Evolutionary conservation across 192 early-diverging fungal genomes (phyloP), one percentile per base, ranked within the genome.

Genomic region (Backusella macrospora): DNA sequence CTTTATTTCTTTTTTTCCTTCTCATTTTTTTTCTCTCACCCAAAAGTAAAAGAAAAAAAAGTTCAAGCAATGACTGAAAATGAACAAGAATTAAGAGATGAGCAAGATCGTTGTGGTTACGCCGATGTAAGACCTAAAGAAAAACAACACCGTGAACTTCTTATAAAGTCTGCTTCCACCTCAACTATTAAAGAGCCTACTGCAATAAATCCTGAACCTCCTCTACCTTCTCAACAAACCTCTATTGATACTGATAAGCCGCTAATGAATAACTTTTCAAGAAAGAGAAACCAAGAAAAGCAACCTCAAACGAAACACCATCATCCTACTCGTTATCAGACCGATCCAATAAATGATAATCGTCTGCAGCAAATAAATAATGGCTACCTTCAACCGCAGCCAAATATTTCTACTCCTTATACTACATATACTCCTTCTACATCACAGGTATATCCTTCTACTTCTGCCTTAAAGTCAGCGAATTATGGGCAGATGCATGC

Each of bases 21-120:
- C 45, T 46, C 29, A 34, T 34, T 34, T 34, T 34, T 34, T 34
- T 14, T 46, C 13, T 46, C 14, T 46, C 45, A 46, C 45, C 10
- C 4, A 46, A 14, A 46, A 14, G 4, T 4, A 18, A 49, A 55
- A 23, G 12, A 59, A 59, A 23, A 59, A 59, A 23, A 0, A 0
- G 29, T 34, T 34, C 0, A 34, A 34, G 21, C 8, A 21, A 55
- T 55, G 52, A 23, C 52, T 55, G 21, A 55, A 55, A 55, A 55
- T 55, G 52, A 55, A 1, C 52, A 55, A 55, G 52, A 55, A 23
- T 21, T 55, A 55, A 55, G 52, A 55, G 52, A 55, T 55, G 52
- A 55, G 52, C 52, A 55, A 26, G 52, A 55, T 23, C 52, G 52
- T 59, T 23, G 52, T n/a, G 52, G 52, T 59, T 59, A 59, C 26